Base-by-base conservation (phyloP, 176 grass and related monocot genomes). In the Avena insularis region DNA sequence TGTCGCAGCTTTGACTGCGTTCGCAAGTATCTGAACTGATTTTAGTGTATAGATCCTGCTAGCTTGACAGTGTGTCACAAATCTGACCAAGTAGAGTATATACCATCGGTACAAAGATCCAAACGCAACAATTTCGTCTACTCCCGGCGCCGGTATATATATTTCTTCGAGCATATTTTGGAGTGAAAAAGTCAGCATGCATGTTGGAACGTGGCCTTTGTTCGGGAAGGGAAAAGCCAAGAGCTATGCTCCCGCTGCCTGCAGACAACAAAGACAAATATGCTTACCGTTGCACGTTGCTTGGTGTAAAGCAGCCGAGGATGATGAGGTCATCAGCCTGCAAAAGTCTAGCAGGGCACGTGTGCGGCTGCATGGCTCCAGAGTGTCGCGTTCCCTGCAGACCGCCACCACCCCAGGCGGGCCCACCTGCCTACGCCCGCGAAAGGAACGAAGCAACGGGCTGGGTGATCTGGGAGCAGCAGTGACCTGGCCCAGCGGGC, bases 341-440 rank as follows among this genome's bases (percentile, higher is more conserved):
- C 11, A n/a, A 12, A 12, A 29, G 54, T 43, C 7, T 23, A 12
- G 45, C 66, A 58, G 12, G 63, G 12, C 82, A 89, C 88, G 83
- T 85, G 88, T 85, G 77, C 69, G 59, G 59, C 69, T 68, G 83
- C 83, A 76, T 81, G 82, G 60, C 25, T 65, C 62, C 61, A 64
- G 40, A 43, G 40, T 43, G 40, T 43, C 40, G 40, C 40, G 40
- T 1, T 43, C 40, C 40, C 40, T 40, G 38, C 38, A 40, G 38
- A 40, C 4, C 36, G 36, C 36, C 36, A 38, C 36, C 36, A 38
- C 36, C 36, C 29, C 36, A 38, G 36, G 36, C 36, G 36, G 36
- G 36, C 36, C 36, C 38, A 40, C 38, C 38, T 43, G 40, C 40
- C 40, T 43, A 43, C 40, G 40, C 40, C 40, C 40, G 17, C 19